A percentile compares a stretch with the other conserved stretches of the same genome.
phyloP scores from a whole-genome alignment of 257 asterid species.

The Solanum gandarillasii region DNA sequence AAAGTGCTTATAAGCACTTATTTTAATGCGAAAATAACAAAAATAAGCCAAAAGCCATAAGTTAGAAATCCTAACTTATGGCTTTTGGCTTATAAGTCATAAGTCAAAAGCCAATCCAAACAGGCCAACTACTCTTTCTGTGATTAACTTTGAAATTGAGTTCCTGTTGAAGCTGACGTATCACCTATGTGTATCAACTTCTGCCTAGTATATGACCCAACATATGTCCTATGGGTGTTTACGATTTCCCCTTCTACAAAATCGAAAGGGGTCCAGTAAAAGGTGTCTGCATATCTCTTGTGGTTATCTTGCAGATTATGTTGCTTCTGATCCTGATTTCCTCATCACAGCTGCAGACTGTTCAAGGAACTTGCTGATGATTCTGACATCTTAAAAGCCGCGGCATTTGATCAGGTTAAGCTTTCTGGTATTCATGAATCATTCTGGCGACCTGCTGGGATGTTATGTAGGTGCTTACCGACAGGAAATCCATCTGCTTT shows the following conservation, averaged over 20 bases:
- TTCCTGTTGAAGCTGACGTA: not conserved
- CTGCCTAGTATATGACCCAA: not conserved
- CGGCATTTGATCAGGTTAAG: conserved; percentile 1
- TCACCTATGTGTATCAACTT: not conserved
- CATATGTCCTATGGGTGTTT: not conserved
- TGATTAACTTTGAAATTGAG: not conserved
- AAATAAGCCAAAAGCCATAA: no score
- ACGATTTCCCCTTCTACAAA: not conserved
- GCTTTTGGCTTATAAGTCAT: no score
- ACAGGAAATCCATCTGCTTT: conserved; percentile 5
- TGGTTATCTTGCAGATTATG: not conserved
- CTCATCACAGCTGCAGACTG: conserved; percentile 17
- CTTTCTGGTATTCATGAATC: conserved; percentile 10
- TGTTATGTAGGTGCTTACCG: conserved; percentile 13
- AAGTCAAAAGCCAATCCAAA: no score
- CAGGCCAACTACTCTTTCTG: not conserved
- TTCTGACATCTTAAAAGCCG: conserved; percentile 7
- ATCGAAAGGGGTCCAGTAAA: not conserved
- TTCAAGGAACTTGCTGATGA: conserved; percentile 20
- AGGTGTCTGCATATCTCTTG: not conserved
- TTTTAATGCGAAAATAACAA: no score
- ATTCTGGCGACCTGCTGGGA: conserved; percentile 12
- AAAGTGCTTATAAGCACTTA: no score
- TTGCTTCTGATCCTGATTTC: not conserved
- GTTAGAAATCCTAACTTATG: no score